phyloP scores from a whole-genome alignment of 2,329 filamentous ascomycete species.

The Alternaria brassicae region DNA sequence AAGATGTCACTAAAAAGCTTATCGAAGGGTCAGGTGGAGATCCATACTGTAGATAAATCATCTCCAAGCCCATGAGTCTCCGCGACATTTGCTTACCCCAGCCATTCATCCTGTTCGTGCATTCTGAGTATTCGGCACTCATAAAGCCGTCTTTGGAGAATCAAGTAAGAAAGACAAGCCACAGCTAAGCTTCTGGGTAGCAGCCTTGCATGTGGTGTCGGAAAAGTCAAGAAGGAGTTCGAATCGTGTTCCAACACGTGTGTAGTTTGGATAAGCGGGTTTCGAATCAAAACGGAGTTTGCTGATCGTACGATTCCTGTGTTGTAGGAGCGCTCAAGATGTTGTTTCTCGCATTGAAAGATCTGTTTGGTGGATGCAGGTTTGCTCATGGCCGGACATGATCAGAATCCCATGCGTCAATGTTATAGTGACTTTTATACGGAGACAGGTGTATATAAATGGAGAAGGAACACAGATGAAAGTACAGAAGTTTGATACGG shows the following conservation, averaged over 20 bases:
- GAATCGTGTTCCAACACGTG: neutral
- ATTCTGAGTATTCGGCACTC: constrained; percentile 3
- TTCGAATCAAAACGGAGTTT: constrained; percentile 1
- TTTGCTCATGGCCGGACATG: neutral
- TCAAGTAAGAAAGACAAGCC: neutral
- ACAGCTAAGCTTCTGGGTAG: neutral
- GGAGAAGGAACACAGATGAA: neutral
- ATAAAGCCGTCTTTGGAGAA: neutral
- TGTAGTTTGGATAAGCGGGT: neutral
- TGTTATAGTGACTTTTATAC: neutral
- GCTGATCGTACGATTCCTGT: neutral
- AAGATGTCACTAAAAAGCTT: neutral
- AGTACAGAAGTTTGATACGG: neutral
- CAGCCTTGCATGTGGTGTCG: neutral
- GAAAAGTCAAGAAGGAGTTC: neutral
- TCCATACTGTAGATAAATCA: neutral
- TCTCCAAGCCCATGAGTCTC: neutral
- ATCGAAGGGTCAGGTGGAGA: neutral
- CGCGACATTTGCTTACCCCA: constrained; percentile 16
- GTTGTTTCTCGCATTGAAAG: neutral
- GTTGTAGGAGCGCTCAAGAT: neutral
- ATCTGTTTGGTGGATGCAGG: neutral
- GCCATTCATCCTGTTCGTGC: neutral
- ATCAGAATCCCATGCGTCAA: neutral
- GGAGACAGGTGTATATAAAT: neutral